Evolutionary conservation across 495 filamentous ascomycete genomes (phyloP).

Genomic region (Daldinia childiae): DNA sequence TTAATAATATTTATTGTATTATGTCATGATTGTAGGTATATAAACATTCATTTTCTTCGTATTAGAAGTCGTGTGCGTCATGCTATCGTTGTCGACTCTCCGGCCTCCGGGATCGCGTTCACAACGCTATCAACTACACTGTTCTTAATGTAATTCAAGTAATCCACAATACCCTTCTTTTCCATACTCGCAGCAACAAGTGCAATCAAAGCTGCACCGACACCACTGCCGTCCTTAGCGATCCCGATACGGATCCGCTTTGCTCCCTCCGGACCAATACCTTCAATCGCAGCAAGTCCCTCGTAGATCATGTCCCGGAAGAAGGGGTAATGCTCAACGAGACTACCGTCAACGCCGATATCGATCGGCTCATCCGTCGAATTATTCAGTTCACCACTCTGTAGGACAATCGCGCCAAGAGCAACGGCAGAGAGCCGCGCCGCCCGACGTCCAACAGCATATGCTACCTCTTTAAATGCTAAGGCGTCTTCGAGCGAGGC

Average conservation of each 20-base stretch:
- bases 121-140: constrained; percentile 32
- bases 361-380: constrained; percentile 73
- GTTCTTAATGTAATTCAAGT: constrained; percentile 33
- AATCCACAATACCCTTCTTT: constrained; percentile 45
- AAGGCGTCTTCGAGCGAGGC: constrained; percentile 79
- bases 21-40: constrained; percentile 38
- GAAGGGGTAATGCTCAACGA: constrained; percentile 91
- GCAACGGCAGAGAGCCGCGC: constrained; percentile 90
- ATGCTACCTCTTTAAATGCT: constrained; percentile 80
- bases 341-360: constrained; percentile 87
- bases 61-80: constrained; percentile 28
- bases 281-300: constrained; percentile 72
- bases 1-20: constrained; percentile 38
- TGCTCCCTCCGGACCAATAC: constrained; percentile 76
- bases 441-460: constrained; percentile 86
- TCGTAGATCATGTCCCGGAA: constrained; percentile 84
- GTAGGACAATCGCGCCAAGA: constrained; percentile 80
- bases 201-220: constrained; percentile 91
- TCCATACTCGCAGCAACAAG: constrained; percentile 70
- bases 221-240: constrained; percentile 92
- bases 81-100: constrained; percentile 39
- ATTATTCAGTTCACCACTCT: constrained; percentile 71
- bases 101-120: constrained; percentile 30
- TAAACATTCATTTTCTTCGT: constrained; percentile 13
- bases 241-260: constrained; percentile 88